Evolutionary conservation across 176 grass and related monocot genomes (phyloP).

Genomic region (Oropetium thomaeum): DNA sequence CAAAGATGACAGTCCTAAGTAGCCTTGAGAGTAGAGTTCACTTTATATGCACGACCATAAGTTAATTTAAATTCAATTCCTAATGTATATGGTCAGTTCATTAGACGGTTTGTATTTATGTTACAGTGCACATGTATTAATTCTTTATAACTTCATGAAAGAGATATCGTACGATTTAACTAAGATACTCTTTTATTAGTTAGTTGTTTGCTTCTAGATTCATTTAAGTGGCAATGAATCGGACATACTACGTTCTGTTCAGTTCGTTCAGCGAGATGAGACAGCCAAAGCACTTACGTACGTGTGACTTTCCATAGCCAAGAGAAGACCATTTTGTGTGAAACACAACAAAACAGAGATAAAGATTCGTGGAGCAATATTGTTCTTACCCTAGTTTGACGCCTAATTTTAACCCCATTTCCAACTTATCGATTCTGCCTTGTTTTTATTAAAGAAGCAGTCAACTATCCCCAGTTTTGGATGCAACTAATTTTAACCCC

Average conservation of each 20-base stretch:
- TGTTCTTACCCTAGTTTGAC: too few relatives aligned
- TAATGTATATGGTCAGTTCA: slow-evolving; percentile 22
- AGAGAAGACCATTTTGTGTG: too few relatives aligned
- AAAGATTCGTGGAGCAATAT: too few relatives aligned
- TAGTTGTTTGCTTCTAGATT: not conserved
- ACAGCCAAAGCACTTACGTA: not conserved
- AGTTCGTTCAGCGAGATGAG: not conserved
- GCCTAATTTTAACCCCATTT: too few relatives aligned
- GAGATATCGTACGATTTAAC: not conserved
- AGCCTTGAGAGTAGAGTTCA: slow-evolving; percentile 2
- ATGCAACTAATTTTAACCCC: too few relatives aligned
- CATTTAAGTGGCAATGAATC: not conserved
- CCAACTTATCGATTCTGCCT: too few relatives aligned
- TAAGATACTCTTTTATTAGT: not conserved
- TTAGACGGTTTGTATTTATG: not conserved
- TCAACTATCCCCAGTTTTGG: too few relatives aligned
- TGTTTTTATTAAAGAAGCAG: too few relatives aligned
- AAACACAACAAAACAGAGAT: too few relatives aligned
- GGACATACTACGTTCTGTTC: not conserved
- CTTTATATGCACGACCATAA: slow-evolving; percentile 22
- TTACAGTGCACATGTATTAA: not conserved
- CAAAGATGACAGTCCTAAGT: slow-evolving; percentile 10
- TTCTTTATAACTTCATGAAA: not conserved
- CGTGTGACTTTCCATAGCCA: too few relatives aligned
- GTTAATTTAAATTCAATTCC: slow-evolving; percentile 31